Evolutionary conservation across 306 rosid species (phyloP).

Genomic region (Cicer chorassanicum): DNA sequence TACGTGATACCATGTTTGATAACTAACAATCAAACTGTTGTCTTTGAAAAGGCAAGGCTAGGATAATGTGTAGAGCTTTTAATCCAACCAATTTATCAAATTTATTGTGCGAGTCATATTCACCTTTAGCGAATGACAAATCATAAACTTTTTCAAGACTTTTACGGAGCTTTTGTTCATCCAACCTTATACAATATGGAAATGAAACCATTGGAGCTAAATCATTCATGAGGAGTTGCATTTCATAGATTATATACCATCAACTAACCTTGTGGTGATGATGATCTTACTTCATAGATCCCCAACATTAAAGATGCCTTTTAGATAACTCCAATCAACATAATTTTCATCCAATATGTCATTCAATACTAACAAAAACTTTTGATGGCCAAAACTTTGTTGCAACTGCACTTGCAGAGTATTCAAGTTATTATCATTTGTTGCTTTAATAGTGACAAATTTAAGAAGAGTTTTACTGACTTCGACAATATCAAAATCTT

Average conservation of each 20-base stretch:
- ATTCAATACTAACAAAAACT: constrained; percentile 50
- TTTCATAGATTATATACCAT: background rate
- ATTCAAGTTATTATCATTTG: constrained; percentile 41
- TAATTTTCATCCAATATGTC: constrained; percentile 51
- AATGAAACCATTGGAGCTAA: constrained; percentile 36
- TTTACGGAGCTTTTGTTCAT: background rate
- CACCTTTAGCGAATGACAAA: background rate
- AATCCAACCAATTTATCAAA: background rate
- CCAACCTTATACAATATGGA: background rate
- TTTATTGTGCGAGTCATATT: background rate
- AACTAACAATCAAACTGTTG: too few relatives aligned
- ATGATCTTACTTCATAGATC: constrained; percentile 4
- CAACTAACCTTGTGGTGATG: background rate
- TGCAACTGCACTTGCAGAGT: constrained; percentile 30
- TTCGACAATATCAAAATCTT: constrained; percentile 47
- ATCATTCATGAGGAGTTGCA: constrained; percentile 47
- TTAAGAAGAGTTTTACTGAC: background rate
- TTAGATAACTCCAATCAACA: constrained; percentile 44
- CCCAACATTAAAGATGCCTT: background rate
- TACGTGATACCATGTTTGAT: background rate
- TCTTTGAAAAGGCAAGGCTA: background rate
- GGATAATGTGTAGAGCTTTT: background rate
- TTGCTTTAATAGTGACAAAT: background rate
- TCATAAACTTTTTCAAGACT: constrained; percentile 21
- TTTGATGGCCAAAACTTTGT: constrained; percentile 35